phyloP scores from a whole-genome alignment of 2,329 filamentous ascomycete genomes.

The Fusarium phyllophilum region DNA sequence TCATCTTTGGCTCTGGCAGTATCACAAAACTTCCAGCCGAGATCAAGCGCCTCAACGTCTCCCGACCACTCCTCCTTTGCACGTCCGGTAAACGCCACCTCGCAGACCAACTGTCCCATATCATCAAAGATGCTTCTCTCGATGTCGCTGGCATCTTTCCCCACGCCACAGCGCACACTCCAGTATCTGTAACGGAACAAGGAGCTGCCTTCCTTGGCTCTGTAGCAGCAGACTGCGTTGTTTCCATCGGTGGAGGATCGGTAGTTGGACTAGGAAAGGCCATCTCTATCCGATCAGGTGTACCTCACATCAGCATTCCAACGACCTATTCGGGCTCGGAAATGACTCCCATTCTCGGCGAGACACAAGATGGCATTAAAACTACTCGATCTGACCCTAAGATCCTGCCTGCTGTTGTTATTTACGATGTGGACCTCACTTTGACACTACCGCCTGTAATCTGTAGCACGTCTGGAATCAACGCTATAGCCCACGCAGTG shows the following conservation, averaged over 20 bases:
- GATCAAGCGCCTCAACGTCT: neutral
- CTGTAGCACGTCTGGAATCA: neutral
- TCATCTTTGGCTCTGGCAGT: neutral
- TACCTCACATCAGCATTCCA: neutral
- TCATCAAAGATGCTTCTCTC: neutral
- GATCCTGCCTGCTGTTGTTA: neutral
- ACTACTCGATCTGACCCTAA: neutral
- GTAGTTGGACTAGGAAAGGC: neutral
- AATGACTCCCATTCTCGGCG: neutral
- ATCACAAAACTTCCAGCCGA: neutral
- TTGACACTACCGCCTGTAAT: neutral
- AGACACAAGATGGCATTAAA: neutral
- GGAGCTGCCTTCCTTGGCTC: neutral
- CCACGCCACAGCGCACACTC: neutral
- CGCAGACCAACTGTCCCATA: neutral
- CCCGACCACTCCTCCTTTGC: neutral
- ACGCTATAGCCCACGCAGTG: neutral
- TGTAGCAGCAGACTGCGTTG: neutral
- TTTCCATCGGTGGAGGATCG: neutral
- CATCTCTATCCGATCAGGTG: accelerated
- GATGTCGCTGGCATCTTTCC: neutral
- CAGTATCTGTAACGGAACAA: neutral
- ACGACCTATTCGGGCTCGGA: neutral
- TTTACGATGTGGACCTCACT: neutral
- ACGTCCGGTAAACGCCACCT: neutral